phyloP scores from a whole-genome alignment of 805 yeast genomes.

The Tetrapisispora phaffii region DNA sequence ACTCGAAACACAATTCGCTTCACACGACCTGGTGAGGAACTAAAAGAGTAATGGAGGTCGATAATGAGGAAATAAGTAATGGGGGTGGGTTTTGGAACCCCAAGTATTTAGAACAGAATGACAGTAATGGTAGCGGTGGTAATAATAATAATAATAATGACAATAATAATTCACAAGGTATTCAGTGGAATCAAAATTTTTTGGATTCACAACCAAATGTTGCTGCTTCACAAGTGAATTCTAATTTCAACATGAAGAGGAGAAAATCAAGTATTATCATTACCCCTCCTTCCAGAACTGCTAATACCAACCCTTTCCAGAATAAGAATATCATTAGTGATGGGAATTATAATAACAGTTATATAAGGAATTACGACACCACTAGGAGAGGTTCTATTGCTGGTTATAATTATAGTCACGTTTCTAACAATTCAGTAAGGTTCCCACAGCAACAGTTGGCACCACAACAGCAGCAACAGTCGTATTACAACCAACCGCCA shows the following conservation, averaged over 20 bases:
- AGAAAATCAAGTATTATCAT: conserved; percentile 29
- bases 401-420: not conserved
- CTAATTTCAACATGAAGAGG: conserved; percentile 10
- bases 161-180: not conserved
- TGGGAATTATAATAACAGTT: conserved; percentile 1
- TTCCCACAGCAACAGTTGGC: not conserved
- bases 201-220: not conserved
- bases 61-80: not conserved
- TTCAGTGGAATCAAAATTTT: conserved; percentile 1
- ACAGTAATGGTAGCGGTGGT: too few species aligned
- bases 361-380: conserved; percentile 1
- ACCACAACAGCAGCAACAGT: not conserved
- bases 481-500: not conserved
- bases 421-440: not conserved
- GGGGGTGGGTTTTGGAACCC: conserved; percentile 12
- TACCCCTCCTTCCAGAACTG: conserved; percentile 36
- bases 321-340: conserved; percentile 9
- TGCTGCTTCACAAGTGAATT: not conserved
- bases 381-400: conserved; percentile 7
- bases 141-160: not conserved
- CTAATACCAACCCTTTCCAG: conserved; percentile 33
- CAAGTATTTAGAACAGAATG: conserved; percentile 10
- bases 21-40: too few species aligned
- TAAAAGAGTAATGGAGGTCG: conserved; percentile 1
- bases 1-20: too few species aligned